These are phyloP conservation scores for Kodamaea plutei DNA, from an alignment of 1,139 yeast genomes.

Conservation along the genomic window DNA sequence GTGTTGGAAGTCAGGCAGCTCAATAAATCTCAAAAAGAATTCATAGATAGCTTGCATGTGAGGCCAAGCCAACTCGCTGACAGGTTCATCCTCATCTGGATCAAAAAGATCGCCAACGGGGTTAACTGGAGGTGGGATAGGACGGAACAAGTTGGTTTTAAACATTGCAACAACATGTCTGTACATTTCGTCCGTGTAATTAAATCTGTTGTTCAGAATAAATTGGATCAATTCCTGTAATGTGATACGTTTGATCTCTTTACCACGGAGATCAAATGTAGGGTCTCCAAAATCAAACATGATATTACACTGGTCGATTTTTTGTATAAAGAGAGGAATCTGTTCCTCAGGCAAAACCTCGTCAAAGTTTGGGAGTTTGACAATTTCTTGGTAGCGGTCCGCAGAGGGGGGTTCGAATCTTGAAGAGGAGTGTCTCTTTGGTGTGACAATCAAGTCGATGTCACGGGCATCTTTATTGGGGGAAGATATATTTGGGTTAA, in stretches of 20 bases:
- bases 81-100: slow-evolving; percentile 99
- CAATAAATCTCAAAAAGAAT: slow-evolving; percentile 86
- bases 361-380: slow-evolving; percentile 81
- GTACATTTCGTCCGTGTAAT: slow-evolving; percentile 89
- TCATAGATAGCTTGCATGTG: slow-evolving; percentile 98
- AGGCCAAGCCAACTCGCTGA: slow-evolving; percentile 96
- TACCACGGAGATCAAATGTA: slow-evolving; percentile 85
- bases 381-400: slow-evolving; percentile 62
- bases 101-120: slow-evolving; percentile 95
- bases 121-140: slow-evolving; percentile 97
- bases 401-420: slow-evolving; percentile 78
- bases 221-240: slow-evolving; percentile 87
- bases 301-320: slow-evolving; percentile 90
- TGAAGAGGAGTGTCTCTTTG: slow-evolving; percentile 91
- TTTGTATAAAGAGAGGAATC: slow-evolving; percentile 74
- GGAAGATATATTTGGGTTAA: slow-evolving; percentile 41
- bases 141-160: slow-evolving; percentile 81
- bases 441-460: slow-evolving; percentile 52
- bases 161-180: slow-evolving; percentile 87
- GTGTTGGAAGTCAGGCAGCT: slow-evolving; percentile 92
- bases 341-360: slow-evolving; percentile 88
- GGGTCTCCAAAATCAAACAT: slow-evolving; percentile 95
- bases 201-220: slow-evolving; percentile 74
- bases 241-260: slow-evolving; percentile 83
- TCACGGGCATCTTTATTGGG: slow-evolving; percentile 43